Evolutionary conservation across 208 protist genomes (phyloP), one percentile per base, ranked within the genome.

Genomic region (Acanthamoeba lenticulata): DNA sequence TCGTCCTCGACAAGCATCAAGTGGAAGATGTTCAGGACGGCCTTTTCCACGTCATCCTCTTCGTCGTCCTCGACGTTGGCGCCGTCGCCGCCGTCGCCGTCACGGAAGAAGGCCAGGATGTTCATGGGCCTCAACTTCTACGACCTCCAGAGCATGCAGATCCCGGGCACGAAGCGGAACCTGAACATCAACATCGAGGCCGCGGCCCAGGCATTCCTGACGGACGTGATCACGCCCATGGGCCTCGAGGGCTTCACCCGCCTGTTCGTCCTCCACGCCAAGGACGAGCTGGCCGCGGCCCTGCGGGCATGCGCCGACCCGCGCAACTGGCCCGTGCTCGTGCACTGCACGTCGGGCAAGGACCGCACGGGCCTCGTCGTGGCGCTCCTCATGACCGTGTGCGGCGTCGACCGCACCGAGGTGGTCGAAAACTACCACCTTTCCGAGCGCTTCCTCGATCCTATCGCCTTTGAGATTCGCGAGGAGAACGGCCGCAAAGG

Each of bases 371-470:
- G 88, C 29, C n/a, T 93, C 21, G 49, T 93, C 32, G 55, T 57
- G 7, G 88, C 88, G 13, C 88, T 93, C 2, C 5, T 93, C 57
- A 34, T 93, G 62, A 62, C 57, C 21, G 62, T 93, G 4, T 93
- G 88, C 65, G 88, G 62, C 44, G 88, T 93, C 21, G 60, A 77
- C 24, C 55, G 88, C 44, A 57, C 17, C 40, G 88, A 79, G 19
- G 62, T 93, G 60, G 65, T 93, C 2, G 88, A 93, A 34, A 77
- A 93, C 32, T 93, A 93, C 42, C 27, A 93, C 44, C 57, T 93
- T 5, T 93, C 88, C 38, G 88, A 93, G 34, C 3, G 1, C 65
- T 93, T 81, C 45, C 88, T 93, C 15, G 27, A 1, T 1, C 45
- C 45, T 27, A 52, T 93, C 27, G 42, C 2, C 19, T 2, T 47